Percentiles rank a stretch among this genome's conserved stretches.
phyloP scores from a whole-genome alignment of 768 basidiomycete genomes.

The Gloeostereum incarnatum region DNA sequence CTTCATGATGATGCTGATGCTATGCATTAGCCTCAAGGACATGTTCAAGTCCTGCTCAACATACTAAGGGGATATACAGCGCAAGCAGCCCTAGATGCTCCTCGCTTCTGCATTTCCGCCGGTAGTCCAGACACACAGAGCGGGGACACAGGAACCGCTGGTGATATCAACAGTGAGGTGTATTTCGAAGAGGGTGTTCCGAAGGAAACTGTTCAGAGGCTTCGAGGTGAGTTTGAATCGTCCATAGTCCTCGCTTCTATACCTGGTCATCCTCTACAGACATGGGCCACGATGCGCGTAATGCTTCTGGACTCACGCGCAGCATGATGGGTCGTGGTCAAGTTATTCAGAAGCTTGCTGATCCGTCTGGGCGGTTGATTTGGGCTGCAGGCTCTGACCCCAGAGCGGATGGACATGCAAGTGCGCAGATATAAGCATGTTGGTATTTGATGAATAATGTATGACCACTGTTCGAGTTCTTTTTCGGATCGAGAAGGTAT shows the following conservation, averaged over 20 bases:
- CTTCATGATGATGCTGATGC: background rate
- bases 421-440: slow-evolving; percentile 59
- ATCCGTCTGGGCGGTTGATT: slow-evolving; percentile 59
- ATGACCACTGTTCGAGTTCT: background rate
- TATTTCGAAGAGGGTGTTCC: slow-evolving; percentile 84
- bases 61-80: slow-evolving; percentile 80
- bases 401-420: slow-evolving; percentile 83
- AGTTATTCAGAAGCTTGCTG: slow-evolving; percentile 74
- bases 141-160: slow-evolving; percentile 36
- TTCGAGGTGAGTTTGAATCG: slow-evolving; percentile 43
- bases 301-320: slow-evolving; percentile 50
- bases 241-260: background rate
- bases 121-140: slow-evolving; percentile 56
- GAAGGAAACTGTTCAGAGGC: slow-evolving; percentile 46
- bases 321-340: slow-evolving; percentile 77
- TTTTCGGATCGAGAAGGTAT: no score
- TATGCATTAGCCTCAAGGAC: slow-evolving; percentile 73
- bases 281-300: slow-evolving; percentile 83
- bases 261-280: no score
- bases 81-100: slow-evolving; percentile 89
- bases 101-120: slow-evolving; percentile 92
- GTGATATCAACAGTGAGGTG: slow-evolving; percentile 74
- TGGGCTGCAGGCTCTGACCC: slow-evolving; percentile 96
- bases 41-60: slow-evolving; percentile 90
- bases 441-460: background rate